Base-by-base conservation (phyloP, 257 asterid species). In the Plantago elongata region DNA sequence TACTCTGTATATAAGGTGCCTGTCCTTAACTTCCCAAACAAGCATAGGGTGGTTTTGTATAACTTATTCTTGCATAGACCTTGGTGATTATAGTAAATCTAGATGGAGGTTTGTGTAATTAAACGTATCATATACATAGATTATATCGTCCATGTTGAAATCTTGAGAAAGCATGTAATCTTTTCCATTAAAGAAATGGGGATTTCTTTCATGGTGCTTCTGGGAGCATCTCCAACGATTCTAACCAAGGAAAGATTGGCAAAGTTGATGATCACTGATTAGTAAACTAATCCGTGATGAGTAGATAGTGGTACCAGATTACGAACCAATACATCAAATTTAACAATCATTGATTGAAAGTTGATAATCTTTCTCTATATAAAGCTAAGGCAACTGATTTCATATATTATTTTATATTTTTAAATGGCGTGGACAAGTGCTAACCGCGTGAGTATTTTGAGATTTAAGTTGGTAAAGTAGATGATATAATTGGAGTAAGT, bases 151-250 rank as follows among this genome's bases (percentile, higher is more conserved):
- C 27, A 22, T 22, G 18, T 34, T 51, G 5, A 64, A 9, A 64
- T 51, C 58, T 50, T 57, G 12, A 42, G 15, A 67, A 68, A 67
- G 65, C 56, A 52, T 45, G 15, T 46, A 11, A 45, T 63, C 74
- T 72, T 70, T 75, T 68, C 27, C 29, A 48, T 57, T 46, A 37
- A 9, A 46, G 54, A 18, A 7, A 30, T 58, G 38, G 5, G 27
- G 15, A 18, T 29, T 63, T 65, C 7, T 56, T 2, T 57, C 11
- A 16, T 72, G 66, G 50, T 51, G 51, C 54, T 47, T 74, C 69
- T 69, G 15, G 66, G 70, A 54, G 57, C 65, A 68, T 68, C 70
- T 30, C 65, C 13, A 10, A 15, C 18, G 63, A 57, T 57, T 49
- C 57, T 11, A 61, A 57, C 54, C 34, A 16, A n/a, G 65, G 3